Evolutionary conservation across 2,329 filamentous ascomycete genomes (phyloP), one percentile per base, ranked within the genome.

Genomic region (Apiospora rasikravindrae): DNA sequence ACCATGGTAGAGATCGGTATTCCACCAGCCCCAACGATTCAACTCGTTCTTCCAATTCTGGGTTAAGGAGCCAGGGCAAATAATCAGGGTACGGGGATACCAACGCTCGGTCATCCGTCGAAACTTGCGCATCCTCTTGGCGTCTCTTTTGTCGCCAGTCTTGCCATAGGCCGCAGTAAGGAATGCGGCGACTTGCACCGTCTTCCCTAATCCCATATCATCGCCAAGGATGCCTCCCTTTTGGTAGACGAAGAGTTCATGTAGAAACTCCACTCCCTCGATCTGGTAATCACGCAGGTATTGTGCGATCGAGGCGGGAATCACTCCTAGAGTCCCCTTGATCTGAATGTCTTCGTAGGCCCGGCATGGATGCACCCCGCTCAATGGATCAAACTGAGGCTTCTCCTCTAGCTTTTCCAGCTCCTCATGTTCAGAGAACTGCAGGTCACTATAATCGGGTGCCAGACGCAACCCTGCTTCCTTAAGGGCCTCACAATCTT

Each of bases 141-240:
- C 86, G 77, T 99, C 96, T 69, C 94, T 87, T 80, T 95, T 92
- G 77, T 98, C 96, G 0, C 92, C 96, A 0, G 93, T 97, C 83
- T 99, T 99, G 10, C 96, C 96, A 80, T 98, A 99, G 0, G 95
- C 95, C 0, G 91, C 94, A 0, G 94, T 94, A 29, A 99, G 85
- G 75, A 99, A 98, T 0, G 95, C 93, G 72, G 95, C 96, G 37
- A 99, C 94, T 81, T 99, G 96, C 2, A 99, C 94, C 0, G 96
- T 99, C 82, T 99, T 99, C 0, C 96, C 96, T 44, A 99, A 83
- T 26, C 96, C 96, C 96, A 99, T 99, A 78, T 99, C 96, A 79
- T 99, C 96, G 3, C 96, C 95, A 0, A 99, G 87, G 29, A 99
- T 93, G 1, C 93, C 94, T 0, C 96, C 96, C 76, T 92, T 92